Percentiles rank a stretch among this genome's conserved stretches.
These are phyloP conservation scores for Herpotrichia juniperi DNA, from an alignment of 2,329 filamentous ascomycete genomes.

Conservation along the genomic window DNA sequence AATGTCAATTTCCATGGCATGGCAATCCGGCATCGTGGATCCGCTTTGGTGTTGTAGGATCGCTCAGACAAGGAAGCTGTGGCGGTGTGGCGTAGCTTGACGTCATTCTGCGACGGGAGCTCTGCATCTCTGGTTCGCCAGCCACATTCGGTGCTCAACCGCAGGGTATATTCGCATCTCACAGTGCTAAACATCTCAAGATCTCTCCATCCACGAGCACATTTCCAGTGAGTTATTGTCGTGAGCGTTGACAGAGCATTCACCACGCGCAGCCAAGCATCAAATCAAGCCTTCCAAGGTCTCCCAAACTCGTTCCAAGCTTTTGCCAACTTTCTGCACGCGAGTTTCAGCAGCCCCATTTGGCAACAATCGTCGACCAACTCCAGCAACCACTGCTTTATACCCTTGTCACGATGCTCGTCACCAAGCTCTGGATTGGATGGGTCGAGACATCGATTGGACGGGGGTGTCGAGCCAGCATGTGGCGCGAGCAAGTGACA, in stretches of 20 bases:
- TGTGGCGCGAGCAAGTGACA: constrained; percentile 28
- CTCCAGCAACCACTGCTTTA: background rate
- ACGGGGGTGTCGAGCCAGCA: constrained; percentile 26
- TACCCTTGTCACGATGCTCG: background rate
- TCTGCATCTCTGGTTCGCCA: background rate
- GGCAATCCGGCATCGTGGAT: background rate
- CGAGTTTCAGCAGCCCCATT: constrained; percentile 12
- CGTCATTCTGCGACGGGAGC: background rate
- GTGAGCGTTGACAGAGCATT: background rate
- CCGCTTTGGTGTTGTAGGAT: background rate
- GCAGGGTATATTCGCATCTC: background rate
- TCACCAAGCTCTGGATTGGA: constrained; percentile 18
- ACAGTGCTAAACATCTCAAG: background rate
- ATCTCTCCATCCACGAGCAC: too few species aligned
- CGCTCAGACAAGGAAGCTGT: background rate
- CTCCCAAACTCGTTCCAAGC: constrained; percentile 10
- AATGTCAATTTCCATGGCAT: background rate
- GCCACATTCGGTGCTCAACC: background rate
- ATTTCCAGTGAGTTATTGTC: too few species aligned
- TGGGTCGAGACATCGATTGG: too few species aligned
- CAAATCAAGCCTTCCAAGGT: constrained; percentile 10
- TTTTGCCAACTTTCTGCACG: constrained; percentile 13
- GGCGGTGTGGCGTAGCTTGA: background rate
- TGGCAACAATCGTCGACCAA: constrained; percentile 14
- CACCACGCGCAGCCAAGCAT: constrained; percentile 4